Percentiles rank a stretch among this genome's conserved stretches.
phyloP scores from a whole-genome alignment of 352 stramenopile genomes.

The Elongisporangium anandrum region DNA sequence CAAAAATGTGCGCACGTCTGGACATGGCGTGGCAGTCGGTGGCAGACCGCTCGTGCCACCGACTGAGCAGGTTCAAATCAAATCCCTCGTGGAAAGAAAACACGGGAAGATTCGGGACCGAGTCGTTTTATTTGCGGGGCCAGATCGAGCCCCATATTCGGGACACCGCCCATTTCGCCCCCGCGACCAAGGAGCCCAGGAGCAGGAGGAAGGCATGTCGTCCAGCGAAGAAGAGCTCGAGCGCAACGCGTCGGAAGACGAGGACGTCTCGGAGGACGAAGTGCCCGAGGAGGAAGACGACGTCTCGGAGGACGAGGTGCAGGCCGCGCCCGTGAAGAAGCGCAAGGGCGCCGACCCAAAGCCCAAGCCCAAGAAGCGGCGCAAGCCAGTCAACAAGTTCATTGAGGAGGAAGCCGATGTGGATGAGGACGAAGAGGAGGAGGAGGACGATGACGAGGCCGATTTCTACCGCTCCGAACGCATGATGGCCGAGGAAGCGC shows the following conservation, averaged over 20 bases:
- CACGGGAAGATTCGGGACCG: background rate
- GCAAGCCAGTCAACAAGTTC: conserved; percentile 85
- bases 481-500: conserved; percentile 71
- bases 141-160: background rate
- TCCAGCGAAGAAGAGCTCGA: conserved; percentile 85
- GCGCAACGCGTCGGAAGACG: conserved; percentile 78
- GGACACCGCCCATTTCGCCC: background rate
- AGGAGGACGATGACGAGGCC: conserved; percentile 77
- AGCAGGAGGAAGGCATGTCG: conserved; percentile 49
- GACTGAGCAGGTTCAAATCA: background rate
- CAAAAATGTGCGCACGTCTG: background rate
- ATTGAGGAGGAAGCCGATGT: conserved; percentile 88
- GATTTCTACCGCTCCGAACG: conserved; percentile 79
- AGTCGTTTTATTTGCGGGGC: background rate
- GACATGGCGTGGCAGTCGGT: background rate
- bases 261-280: conserved; percentile 73
- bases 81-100: background rate
- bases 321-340: conserved; percentile 67
- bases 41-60: background rate
- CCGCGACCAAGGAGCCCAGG: background rate
- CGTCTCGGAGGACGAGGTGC: conserved; percentile 37
- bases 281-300: conserved; percentile 68
- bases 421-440: conserved; percentile 83
- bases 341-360: conserved; percentile 62
- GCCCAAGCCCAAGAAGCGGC: conserved; percentile 80